Evolutionary conservation across 179 eudicot species (phyloP), one percentile per base, ranked within the genome.

Genomic region (Vitellaria paradoxa): DNA sequence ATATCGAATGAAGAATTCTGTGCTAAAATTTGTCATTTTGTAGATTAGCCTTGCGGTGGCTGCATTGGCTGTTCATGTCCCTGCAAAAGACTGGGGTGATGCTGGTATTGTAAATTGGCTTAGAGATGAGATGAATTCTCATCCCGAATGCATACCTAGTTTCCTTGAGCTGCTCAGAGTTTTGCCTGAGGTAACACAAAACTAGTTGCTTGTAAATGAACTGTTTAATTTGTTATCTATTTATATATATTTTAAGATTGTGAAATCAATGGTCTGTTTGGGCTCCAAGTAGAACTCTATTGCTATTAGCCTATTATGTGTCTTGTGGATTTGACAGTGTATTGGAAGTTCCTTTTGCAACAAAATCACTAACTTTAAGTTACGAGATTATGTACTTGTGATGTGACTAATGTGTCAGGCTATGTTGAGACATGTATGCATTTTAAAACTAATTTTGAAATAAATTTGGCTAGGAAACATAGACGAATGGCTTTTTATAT

Each of bases 41-140:
- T 86, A 96, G 99, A 96, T 96, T 85, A 92, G 99, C 75, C 94
- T 96, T 84, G 98, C 99, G 20, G 97, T 96, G 77, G 98, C 99
- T 79, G 99, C 99, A 26, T 87, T 96, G 88, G 97, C 99, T 81
- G 97, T 94, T 76, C 99, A 96, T 87, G 97, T 96, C 21, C 89
- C 98, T 75, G 89, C 97, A 66, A 89, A 89, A 77, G 98, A 96
- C 64, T 96, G 99, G 99, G 99, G 99, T 72, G 94, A 91, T 86
- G 97, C 94, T 75, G 99, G 98, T 52, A 83, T 96, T 72, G 81
- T 96, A 75, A 85, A 82, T 73, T 96, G 99, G 99, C 89, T 94
- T n/a, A 91, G 92, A 83, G 91, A 86, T 77, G 89, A 92, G 87
- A 93, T 96, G 92, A 92, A 88, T 68, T 85, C 93, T 67, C 93